Evolutionary conservation across 495 filamentous ascomycete genomes (phyloP).

Genomic region (Cercophora sp.): DNA sequence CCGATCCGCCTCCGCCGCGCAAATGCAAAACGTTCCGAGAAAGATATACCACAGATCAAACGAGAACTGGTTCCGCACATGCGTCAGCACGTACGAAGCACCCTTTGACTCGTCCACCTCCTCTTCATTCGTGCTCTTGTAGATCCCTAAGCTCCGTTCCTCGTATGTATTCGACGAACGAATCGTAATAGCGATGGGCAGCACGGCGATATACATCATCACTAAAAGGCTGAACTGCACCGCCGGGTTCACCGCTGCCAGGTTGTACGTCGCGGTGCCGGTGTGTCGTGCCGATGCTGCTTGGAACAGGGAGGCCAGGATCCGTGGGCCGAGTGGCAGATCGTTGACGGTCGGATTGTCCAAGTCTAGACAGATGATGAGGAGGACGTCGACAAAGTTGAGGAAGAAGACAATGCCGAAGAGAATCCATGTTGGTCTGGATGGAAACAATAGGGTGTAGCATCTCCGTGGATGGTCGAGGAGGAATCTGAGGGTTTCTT

Average conservation of each 20-base stretch:
- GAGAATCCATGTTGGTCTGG: constrained; percentile 83
- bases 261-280: constrained; percentile 69
- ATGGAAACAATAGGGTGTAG: constrained; percentile 83
- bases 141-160: constrained; percentile 84
- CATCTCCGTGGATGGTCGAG: constrained; percentile 88
- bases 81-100: constrained; percentile 73
- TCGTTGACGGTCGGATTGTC: constrained; percentile 59
- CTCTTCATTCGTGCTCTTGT: constrained; percentile 39
- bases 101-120: constrained; percentile 50
- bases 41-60: constrained; percentile 84
- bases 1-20: constrained; percentile 65
- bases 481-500: constrained; percentile 80
- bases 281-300: constrained; percentile 78
- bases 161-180: constrained; percentile 91
- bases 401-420: constrained; percentile 73
- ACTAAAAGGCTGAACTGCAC: constrained; percentile 87
- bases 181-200: constrained; percentile 89
- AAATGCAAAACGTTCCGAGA: constrained; percentile 74
- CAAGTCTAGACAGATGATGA: constrained; percentile 82
- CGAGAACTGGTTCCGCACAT: constrained; percentile 75
- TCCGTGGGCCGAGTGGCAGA: constrained; percentile 59
- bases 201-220: constrained; percentile 98
- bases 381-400: constrained; percentile 74
- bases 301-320: constrained; percentile 80
- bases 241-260: constrained; percentile 72